Evolutionary conservation across 495 filamentous ascomycete species (phyloP), one percentile per base, ranked within the genome.

Genomic region (Niebla homalea): DNA sequence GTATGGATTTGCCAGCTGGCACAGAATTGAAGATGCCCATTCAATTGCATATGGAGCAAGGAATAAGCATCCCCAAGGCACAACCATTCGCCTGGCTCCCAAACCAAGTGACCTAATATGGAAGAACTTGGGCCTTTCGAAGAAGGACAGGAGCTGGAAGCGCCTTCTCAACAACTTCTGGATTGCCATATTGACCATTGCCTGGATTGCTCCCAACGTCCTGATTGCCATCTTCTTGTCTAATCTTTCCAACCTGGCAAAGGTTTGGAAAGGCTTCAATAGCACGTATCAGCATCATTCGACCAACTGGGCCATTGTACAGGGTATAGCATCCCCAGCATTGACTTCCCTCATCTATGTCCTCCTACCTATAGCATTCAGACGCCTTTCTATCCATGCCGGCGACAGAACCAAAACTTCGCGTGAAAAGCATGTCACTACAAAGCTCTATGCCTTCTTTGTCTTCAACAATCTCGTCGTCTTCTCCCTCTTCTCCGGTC

Each of bases 381-480:
- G 92, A 52, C 84, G 80, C 20, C 71, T 94, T 23, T 78, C 86
- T 1, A 81, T 87, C 39, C 72, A 72, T 51, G 82, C 81, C 19
- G 93, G 92, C 52, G 90, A 96, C 62, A 72, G 79, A 51, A 93
- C 86, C 36, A 97, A 96, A 62, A 93, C 89, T 3, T 85, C 85
- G 18, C 78, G 92, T 32, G 92, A 98, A 57, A 77, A 87, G n/a
- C 89, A 97, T 63, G 92, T 98, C 55, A 76, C 89, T 23, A 78
- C 79, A 46, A 92, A 94, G 61, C 74, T 99, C 2, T 99, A 95
- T 64, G 73, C 87, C 14, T 99, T 99, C 67, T 97, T 97, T 68
- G 79, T 97, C 42, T 86, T 99, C 75, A 99, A 99, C 72, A 96
- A 97, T 62, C 68, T 97, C 42, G 66, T 97, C 57, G 80, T 97